phyloP scores from a whole-genome alignment of 352 stramenopile genomes.

The Aphanomyces invadans region DNA sequence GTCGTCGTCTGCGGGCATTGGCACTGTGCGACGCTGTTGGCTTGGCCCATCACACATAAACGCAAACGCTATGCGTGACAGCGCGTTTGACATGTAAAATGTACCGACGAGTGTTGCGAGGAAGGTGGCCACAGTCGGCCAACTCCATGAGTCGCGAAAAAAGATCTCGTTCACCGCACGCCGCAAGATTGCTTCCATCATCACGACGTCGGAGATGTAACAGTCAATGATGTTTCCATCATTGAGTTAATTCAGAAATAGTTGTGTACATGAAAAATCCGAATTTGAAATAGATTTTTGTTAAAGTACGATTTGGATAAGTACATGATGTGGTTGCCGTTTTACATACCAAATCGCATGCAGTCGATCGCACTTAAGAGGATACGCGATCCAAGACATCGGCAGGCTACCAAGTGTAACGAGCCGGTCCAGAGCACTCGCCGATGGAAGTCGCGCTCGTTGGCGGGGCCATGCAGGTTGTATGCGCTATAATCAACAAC shows the following conservation, averaged over 20 bases:
- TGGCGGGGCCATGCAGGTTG: neutral
- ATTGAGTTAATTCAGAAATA: too few relatives aligned
- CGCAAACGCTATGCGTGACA: slow-evolving; percentile 6
- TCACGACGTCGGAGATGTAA: neutral
- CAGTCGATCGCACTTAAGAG: too few relatives aligned
- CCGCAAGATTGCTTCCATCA: slow-evolving; percentile 18
- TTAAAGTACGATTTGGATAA: neutral
- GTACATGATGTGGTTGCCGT: too few relatives aligned
- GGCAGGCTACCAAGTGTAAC: neutral
- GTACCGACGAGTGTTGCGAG: slow-evolving; percentile 1
- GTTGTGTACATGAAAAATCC: too few relatives aligned
- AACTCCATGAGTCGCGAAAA: slow-evolving; percentile 18
- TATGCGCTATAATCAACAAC: slow-evolving; percentile 15
- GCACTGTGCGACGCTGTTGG: neutral
- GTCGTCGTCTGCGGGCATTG: neutral
- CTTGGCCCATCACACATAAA: neutral
- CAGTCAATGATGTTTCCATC: neutral
- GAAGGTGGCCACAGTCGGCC: slow-evolving; percentile 5
- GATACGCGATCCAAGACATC: neutral
- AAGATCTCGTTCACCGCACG: slow-evolving; percentile 21
- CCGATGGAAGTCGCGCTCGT: slow-evolving; percentile 6
- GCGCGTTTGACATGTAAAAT: slow-evolving; percentile 14
- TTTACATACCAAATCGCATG: too few relatives aligned
- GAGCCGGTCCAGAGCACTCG: neutral
- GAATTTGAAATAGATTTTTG: too few relatives aligned